phyloP scores from a whole-genome alignment of 331 rosid genomes.

The Erythrophleum ivorense region DNA sequence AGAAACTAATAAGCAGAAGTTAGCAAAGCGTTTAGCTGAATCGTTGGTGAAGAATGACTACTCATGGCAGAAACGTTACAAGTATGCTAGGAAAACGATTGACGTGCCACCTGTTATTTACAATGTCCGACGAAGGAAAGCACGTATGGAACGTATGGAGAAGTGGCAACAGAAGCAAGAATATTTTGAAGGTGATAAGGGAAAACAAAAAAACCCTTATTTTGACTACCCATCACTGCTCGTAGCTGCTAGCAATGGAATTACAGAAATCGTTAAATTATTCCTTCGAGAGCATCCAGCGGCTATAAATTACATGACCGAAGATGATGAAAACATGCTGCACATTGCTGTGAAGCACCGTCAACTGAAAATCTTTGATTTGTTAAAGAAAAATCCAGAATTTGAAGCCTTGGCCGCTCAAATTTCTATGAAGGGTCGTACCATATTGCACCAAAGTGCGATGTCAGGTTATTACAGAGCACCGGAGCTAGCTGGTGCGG shows the following conservation, averaged over 20 bases:
- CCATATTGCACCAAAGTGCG: constrained; percentile 35
- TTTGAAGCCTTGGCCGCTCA: background rate
- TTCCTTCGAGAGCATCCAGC: background rate
- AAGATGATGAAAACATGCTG: constrained; percentile 25
- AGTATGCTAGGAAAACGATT: background rate
- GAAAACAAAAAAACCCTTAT: too few species aligned
- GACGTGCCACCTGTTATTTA: too few species aligned
- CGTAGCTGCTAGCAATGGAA: too few species aligned
- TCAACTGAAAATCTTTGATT: background rate
- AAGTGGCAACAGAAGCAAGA: background rate
- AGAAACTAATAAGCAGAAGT: constrained; percentile 4
- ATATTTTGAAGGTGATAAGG: background rate
- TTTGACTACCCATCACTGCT: too few species aligned
- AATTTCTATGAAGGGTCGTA: background rate
- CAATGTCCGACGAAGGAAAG: too few species aligned
- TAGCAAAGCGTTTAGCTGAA: background rate
- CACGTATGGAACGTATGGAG: too few species aligned
- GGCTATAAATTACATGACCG: constrained; percentile 4
- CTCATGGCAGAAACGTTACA: background rate
- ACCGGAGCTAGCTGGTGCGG: constrained; percentile 28
- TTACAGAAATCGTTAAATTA: too few species aligned
- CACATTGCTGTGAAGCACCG: constrained; percentile 35
- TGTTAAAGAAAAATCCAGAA: background rate
- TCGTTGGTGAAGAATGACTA: background rate
- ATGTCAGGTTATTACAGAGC: background rate